phyloP scores from a whole-genome alignment of 2,329 filamentous ascomycete genomes.

The Aspergillus alliaceus region DNA sequence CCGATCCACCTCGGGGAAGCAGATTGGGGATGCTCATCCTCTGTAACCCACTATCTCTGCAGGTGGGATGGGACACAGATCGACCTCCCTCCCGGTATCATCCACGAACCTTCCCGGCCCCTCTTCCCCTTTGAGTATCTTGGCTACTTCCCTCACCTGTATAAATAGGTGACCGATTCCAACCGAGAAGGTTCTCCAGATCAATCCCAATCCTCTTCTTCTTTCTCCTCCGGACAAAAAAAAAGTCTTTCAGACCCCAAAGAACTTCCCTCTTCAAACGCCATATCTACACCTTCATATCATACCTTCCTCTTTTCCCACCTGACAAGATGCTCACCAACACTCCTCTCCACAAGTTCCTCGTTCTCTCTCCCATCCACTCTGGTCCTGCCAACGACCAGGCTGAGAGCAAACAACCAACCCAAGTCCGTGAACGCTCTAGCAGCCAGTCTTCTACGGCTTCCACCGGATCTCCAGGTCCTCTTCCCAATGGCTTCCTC shows the following conservation, averaged over 20 bases:
- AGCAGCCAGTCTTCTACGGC: conserved; percentile 29
- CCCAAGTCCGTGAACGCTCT: conserved; percentile 23
- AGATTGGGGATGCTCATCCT: background rate
- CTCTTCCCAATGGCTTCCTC: conserved; percentile 27
- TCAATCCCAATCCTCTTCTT: conserved; percentile 6
- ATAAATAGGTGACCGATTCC: conserved; percentile 29
- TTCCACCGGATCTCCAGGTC: conserved; percentile 6
- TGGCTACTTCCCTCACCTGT: conserved; percentile 17
- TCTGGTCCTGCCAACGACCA: conserved; percentile 27
- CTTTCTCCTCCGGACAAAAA: background rate
- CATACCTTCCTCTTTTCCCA: too few species aligned
- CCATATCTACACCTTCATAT: conserved; percentile 2
- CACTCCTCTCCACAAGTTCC: conserved; percentile 31
- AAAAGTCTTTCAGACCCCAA: background rate
- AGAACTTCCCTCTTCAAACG: background rate
- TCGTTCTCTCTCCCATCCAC: conserved; percentile 33
- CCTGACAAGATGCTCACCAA: conserved; percentile 29
- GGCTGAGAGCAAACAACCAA: conserved; percentile 6
- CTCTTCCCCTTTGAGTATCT: conserved; percentile 20
- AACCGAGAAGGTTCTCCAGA: conserved; percentile 4
- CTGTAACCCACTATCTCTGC: conserved; percentile 11
- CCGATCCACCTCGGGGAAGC: conserved; percentile 4
- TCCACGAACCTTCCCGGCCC: conserved; percentile 24
- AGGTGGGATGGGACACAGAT: conserved; percentile 24
- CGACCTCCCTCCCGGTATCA: conserved; percentile 24